These are phyloP conservation scores for Mycena epipterygia DNA, from an alignment of 768 basidiomycete species.

Conservation along the genomic window DNA sequence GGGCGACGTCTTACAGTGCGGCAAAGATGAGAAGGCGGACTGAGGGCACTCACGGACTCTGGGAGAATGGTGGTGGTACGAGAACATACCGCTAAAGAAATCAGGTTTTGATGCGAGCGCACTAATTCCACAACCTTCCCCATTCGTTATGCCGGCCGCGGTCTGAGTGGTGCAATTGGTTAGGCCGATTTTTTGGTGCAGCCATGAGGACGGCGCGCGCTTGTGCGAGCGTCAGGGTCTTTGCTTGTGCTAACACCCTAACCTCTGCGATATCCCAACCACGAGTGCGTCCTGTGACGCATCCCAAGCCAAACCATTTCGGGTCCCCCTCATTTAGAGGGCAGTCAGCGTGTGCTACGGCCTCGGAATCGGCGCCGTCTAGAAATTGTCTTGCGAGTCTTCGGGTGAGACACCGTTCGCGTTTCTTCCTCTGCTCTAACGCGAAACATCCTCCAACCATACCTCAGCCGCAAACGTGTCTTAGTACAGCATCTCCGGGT, in stretches of 20 bases:
- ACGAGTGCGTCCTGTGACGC: neutral
- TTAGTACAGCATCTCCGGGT: too few relatives aligned
- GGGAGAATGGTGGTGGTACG: conserved; percentile 9
- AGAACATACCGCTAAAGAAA: conserved; percentile 7
- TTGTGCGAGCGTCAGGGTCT: conserved; percentile 2
- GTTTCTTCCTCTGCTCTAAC: too few relatives aligned
- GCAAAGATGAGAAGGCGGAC: conserved; percentile 6
- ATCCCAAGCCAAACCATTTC: too few relatives aligned
- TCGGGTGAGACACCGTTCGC: too few relatives aligned
- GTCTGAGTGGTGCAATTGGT: conserved; percentile 2
- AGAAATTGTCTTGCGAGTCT: too few relatives aligned
- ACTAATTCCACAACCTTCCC: conserved; percentile 13
- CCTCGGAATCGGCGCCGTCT: too few relatives aligned
- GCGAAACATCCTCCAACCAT: too few relatives aligned
- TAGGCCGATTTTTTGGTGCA: neutral
- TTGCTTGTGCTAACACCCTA: neutral
- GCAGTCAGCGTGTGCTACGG: too few relatives aligned
- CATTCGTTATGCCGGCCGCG: conserved; percentile 3
- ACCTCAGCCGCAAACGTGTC: too few relatives aligned
- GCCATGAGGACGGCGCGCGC: neutral
- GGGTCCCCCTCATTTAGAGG: too few relatives aligned
- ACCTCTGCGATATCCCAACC: too few relatives aligned
- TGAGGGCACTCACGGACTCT: conserved; percentile 7
- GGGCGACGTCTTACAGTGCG: neutral
- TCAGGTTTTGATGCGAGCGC: conserved; percentile 3